A percentile compares a stretch with the other conserved stretches of the same genome.
Evolutionary conservation across 441 rosid species (phyloP).

Genomic region (Raphanus hybrid): DNA sequence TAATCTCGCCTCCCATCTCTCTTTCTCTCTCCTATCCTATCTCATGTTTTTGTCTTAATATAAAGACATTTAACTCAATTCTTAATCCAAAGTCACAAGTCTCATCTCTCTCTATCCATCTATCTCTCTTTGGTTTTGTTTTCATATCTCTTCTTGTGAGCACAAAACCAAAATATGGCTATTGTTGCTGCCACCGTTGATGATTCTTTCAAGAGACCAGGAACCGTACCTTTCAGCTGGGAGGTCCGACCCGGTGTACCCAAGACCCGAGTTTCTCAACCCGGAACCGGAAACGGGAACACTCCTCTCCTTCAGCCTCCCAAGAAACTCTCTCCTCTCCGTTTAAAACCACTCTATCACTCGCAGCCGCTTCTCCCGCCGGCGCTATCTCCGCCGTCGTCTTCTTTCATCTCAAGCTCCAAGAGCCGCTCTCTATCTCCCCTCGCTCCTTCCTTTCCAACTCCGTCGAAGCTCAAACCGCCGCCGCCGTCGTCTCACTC

Average conservation of each 20-base stretch:
- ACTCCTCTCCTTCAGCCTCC: conserved; percentile 30
- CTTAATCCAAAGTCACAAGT: conserved; percentile 20
- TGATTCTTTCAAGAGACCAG: conserved; percentile 78
- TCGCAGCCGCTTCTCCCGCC: conserved; percentile 39
- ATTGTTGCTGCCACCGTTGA: conserved; percentile 55
- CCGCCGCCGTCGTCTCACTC: conserved; percentile 49
- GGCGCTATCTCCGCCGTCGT: conserved; percentile 44
- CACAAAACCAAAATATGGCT: conserved; percentile 39
- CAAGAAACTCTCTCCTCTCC: conserved; percentile 45
- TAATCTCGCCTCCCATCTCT: conserved; percentile 62
- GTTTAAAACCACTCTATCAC: conserved; percentile 40
- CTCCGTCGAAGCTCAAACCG: conserved; percentile 62
- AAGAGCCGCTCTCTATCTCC: conserved; percentile 41
- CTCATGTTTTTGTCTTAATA: conserved; percentile 34
- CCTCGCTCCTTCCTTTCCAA: conserved; percentile 40
- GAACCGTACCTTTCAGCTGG: conserved; percentile 90
- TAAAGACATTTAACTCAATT: conserved; percentile 28
- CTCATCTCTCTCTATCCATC: background rate
- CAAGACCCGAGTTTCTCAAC: conserved; percentile 49
- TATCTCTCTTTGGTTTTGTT: background rate
- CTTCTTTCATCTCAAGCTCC: conserved; percentile 40
- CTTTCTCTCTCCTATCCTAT: conserved; percentile 25
- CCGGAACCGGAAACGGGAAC: conserved; percentile 30
- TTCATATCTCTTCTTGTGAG: conserved; percentile 10
- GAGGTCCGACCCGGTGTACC: conserved; percentile 98